Evolutionary conservation across 176 grass and related monocot genomes (phyloP).

Genomic region (Saccharum spontaneum): DNA sequence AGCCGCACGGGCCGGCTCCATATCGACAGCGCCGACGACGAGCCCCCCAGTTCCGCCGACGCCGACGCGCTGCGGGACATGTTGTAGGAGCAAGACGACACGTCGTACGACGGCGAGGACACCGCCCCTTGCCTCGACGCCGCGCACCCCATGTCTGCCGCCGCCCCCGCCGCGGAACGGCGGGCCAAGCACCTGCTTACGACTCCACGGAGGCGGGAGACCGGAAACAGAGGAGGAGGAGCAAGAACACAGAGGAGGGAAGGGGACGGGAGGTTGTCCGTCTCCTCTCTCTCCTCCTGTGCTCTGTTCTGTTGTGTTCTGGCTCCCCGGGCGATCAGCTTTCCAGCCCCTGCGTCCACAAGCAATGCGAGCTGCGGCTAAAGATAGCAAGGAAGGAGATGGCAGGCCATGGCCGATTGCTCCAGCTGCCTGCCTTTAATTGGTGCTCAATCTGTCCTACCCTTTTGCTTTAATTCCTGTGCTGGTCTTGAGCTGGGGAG

Average conservation of each 20-base stretch:
- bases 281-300: conserved; percentile 23
- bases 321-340: conserved; percentile 37
- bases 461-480: conserved; percentile 46
- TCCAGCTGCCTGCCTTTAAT: conserved; percentile 41
- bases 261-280: not conserved
- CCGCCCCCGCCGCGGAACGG: conserved; percentile 5
- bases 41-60: conserved; percentile 14
- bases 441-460: conserved; percentile 27
- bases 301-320: not conserved
- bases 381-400: conserved; percentile 51
- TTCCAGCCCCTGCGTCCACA: conserved; percentile 23
- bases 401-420: not conserved
- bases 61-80: conserved; percentile 39
- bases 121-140: conserved; percentile 49
- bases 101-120: conserved; percentile 55
- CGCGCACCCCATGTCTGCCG: conserved; percentile 73
- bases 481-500: conserved; percentile 42
- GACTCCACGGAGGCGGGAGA: not conserved
- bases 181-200: conserved; percentile 4
- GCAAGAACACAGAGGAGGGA: conserved; percentile 44
- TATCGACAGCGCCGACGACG: conserved; percentile 13
- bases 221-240: conserved; percentile 43
- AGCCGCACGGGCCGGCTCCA: conserved; percentile 45
- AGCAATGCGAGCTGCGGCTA: conserved; percentile 39
- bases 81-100: conserved; percentile 6